A percentile compares a stretch with the other conserved stretches of the same genome.
phyloP scores from a whole-genome alignment of 129 eudicot species.

The Arctium lappa region DNA sequence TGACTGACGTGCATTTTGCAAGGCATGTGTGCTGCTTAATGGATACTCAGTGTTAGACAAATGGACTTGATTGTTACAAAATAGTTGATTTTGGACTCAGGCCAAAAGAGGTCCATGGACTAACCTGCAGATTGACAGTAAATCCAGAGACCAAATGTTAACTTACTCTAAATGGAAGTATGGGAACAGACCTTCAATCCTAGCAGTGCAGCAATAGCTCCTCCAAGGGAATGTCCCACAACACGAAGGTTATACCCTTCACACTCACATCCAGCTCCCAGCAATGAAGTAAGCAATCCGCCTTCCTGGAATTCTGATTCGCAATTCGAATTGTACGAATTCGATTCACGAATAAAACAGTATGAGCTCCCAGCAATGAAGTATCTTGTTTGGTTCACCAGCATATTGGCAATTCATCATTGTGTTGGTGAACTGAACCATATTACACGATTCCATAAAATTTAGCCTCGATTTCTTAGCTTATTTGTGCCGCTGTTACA shows the following conservation, averaged over 20 bases:
- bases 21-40: neutral
- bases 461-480: neutral
- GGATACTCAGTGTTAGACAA: neutral
- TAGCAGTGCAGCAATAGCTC: constrained; percentile 65
- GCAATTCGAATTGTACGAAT: neutral
- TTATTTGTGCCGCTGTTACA: neutral
- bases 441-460: neutral
- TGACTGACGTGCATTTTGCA: neutral
- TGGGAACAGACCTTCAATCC: constrained; percentile 47
- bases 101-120: neutral
- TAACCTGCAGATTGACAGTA: neutral
- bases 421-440: neutral
- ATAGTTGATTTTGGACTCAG: neutral
- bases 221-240: constrained; percentile 88
- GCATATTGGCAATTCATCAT: neutral
- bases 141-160: neutral
- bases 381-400: neutral
- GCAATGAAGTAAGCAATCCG: constrained; percentile 61
- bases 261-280: constrained; percentile 71
- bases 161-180: neutral
- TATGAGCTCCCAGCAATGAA: neutral
- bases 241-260: constrained; percentile 58
- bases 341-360: neutral
- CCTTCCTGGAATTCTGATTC: constrained; percentile 34
- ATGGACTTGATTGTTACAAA: neutral